These are phyloP conservation scores for Candida boleticola DNA, from an alignment of 805 yeast genomes.

Conservation along the genomic window DNA sequence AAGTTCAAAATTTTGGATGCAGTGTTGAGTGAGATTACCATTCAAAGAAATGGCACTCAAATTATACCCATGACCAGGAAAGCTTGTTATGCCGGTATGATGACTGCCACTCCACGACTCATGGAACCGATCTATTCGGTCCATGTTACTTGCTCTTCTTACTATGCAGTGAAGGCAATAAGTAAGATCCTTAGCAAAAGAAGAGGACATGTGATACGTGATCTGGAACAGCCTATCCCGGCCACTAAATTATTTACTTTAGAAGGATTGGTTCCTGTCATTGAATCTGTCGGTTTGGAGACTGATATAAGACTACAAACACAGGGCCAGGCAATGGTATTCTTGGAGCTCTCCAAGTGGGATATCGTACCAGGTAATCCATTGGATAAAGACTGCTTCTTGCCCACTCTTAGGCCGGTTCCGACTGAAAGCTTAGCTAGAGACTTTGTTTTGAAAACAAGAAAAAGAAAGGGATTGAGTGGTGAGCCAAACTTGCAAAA, in stretches of 20 bases:
- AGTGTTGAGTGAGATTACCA: slow-evolving; percentile 44
- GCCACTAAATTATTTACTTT: slow-evolving; percentile 70
- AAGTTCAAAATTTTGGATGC: slow-evolving; percentile 70
- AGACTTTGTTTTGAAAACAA: slow-evolving; percentile 84
- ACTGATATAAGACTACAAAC: slow-evolving; percentile 78
- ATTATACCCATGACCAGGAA: slow-evolving; percentile 78
- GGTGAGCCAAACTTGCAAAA: slow-evolving; percentile 67
- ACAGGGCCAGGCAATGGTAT: slow-evolving; percentile 74
- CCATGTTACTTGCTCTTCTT: slow-evolving; percentile 50
- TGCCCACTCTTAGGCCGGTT: slow-evolving; percentile 77
- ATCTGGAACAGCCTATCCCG: slow-evolving; percentile 51
- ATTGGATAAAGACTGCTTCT: slow-evolving; percentile 57
- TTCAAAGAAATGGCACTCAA: slow-evolving; percentile 58
- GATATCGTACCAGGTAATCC: slow-evolving; percentile 89
- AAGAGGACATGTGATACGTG: slow-evolving; percentile 52
- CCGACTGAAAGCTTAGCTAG: slow-evolving; percentile 69
- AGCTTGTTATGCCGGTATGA: slow-evolving; percentile 78
- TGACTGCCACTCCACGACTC: slow-evolving; percentile 74
- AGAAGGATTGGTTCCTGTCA: slow-evolving; percentile 73
- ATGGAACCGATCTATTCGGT: slow-evolving; percentile 79
- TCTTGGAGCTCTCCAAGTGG: slow-evolving; percentile 69
- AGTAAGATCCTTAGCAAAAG: slow-evolving; percentile 53
- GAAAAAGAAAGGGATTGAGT: slow-evolving; percentile 81
- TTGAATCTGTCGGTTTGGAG: slow-evolving; percentile 88
- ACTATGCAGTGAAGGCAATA: slow-evolving; percentile 46